These are phyloP conservation scores for Mrakia blollopis DNA, from an alignment of 768 basidiomycete genomes.

Conservation along the genomic window DNA sequence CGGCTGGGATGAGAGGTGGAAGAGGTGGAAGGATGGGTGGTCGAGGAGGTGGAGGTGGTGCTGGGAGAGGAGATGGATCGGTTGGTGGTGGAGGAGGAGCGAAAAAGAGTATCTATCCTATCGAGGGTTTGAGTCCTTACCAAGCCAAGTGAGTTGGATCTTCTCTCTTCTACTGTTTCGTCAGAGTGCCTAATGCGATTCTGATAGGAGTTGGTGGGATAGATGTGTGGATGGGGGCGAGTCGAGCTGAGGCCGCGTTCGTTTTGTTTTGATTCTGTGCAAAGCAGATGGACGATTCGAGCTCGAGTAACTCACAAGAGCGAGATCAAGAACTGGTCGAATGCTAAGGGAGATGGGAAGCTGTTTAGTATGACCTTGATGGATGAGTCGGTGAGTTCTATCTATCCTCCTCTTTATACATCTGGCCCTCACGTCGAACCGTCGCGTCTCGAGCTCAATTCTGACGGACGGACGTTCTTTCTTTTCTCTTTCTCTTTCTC, in stretches of 20 bases:
- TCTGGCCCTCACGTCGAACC: background rate
- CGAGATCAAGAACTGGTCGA: constrained; percentile 82
- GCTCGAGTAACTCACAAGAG: constrained; percentile 84
- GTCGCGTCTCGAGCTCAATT: background rate
- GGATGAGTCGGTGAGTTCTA: constrained; percentile 64
- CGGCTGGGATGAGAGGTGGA: background rate
- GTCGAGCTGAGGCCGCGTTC: background rate
- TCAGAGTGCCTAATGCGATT: no score
- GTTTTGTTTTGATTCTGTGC: background rate
- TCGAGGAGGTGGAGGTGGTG: background rate
- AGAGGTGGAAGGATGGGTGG: background rate
- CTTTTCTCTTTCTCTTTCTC: background rate
- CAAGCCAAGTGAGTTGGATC: constrained; percentile 63
- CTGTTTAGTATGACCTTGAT: constrained; percentile 89
- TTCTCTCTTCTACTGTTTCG: no score
- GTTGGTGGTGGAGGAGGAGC: constrained; percentile 21
- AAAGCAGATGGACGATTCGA: constrained; percentile 81
- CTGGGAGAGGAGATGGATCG: constrained; percentile 38
- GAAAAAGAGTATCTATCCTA: constrained; percentile 60
- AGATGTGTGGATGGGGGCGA: background rate
- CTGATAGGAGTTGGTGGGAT: no score
- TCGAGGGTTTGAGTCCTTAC: constrained; percentile 90
- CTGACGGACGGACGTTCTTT: background rate
- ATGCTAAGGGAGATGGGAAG: constrained; percentile 84
- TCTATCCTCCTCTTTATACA: no score